A percentile compares a stretch with the other conserved stretches of the same genome.
These are phyloP conservation scores for Saturnispora halmiae DNA, from an alignment of 805 yeast genomes.

Conservation along the genomic window DNA sequence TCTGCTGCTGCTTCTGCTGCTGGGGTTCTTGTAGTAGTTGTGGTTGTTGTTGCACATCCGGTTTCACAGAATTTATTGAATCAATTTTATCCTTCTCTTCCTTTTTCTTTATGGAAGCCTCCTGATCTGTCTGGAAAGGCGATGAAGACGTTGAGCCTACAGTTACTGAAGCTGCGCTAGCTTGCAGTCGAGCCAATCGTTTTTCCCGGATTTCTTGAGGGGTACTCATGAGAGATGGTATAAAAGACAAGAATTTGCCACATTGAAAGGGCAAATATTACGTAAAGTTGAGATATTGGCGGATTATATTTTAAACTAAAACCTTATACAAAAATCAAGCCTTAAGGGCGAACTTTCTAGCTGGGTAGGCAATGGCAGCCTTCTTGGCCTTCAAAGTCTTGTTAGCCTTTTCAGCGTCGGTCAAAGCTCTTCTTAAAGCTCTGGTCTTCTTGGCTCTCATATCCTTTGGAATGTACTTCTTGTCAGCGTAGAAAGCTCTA, in stretches of 20 bases:
- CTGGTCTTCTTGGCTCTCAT: slow-evolving; percentile 99
- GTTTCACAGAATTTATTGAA: neutral
- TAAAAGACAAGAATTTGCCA: neutral
- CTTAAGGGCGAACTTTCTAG: slow-evolving; percentile 96
- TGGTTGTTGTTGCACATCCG: neutral
- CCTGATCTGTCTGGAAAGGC: too few species aligned
- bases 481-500: slow-evolving; percentile 89
- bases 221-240: slow-evolving; percentile 11
- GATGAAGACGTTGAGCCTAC: too few species aligned
- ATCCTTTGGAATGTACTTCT: slow-evolving; percentile 96
- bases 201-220: slow-evolving; percentile 31
- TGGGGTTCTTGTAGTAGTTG: neutral
- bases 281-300: neutral
- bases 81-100: too few species aligned
- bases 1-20: neutral
- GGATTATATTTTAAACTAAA: neutral
- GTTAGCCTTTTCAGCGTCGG: slow-evolving; percentile 75
- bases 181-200: slow-evolving; percentile 41
- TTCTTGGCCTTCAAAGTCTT: slow-evolving; percentile 85
- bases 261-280: too few species aligned
- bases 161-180: slow-evolving; percentile 4
- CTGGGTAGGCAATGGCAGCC: slow-evolving; percentile 94
- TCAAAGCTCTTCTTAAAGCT: slow-evolving; percentile 96
- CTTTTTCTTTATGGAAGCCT: too few species aligned
- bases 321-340: slow-evolving; percentile 48